Evolutionary conservation across 2,329 filamentous ascomycete species (phyloP), one percentile per base, ranked within the genome.

Genomic region (Lachnellula occidentalis): DNA sequence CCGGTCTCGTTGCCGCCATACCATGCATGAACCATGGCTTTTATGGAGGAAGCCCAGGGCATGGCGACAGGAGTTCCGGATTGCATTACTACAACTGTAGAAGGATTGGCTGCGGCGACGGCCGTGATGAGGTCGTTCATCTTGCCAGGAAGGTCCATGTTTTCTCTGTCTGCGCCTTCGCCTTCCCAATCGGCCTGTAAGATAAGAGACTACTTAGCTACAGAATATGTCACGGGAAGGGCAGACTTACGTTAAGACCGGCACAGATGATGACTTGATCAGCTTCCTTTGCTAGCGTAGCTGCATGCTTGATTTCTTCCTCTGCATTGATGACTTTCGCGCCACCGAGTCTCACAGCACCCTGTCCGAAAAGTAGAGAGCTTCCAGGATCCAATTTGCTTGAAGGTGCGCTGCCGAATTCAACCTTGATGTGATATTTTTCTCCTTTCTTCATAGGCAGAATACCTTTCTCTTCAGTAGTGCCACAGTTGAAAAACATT

Each of bases 1-100:
- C 89, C 90, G 5, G 86, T 87, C 73, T 94, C 89, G 65, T 94
- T 90, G n/a, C 90, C 89, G 57, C 88, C 87, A 65, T 91, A 94
- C 88, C 88, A 94, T 7, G 88, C 88, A 65, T 92, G 87, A 1
- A 91, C 67, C 1, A 92, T 74, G 1, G 83, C 81, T 7, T 72
- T 69, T 2, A 64, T 79, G 34, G 77, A 70, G 15, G 74, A 67
- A 1, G 81, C 74, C 85, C 85, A 89, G 0, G 86, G 85, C 84
- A 90, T 86, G 52, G 79, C 76, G 22, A 88, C 79, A 0, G 88
- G 88, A 0, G 87, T 90, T 36, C 88, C 89, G 0, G 86, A 89
- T 64, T 92, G 88, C 66, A 89, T 83, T 1, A 92, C 85, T 1
- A 94, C 81, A 1, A 83, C 81, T 1, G 86, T 85, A 53, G 85